Base-by-base conservation (phyloP, 2,329 filamentous ascomycete species). In the Harringtonia lauricola region DNA sequence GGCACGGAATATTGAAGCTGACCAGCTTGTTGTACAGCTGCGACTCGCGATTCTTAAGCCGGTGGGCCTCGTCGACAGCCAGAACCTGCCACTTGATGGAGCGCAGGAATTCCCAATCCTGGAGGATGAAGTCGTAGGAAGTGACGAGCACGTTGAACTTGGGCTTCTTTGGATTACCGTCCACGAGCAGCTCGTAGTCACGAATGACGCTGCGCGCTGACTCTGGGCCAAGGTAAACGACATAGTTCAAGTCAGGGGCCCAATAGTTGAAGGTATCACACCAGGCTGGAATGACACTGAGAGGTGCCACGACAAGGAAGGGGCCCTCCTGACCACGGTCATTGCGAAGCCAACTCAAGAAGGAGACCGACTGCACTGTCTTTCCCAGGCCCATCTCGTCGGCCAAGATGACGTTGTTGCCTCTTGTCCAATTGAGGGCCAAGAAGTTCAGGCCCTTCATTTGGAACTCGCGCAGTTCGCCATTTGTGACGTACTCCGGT, bases 301-400 rank as follows among this genome's bases (percentile, higher is more conserved):
- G 73, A 24, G 92, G 92, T 8, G 95, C 92, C n/a, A 96, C 87
- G 47, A 96, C 90, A 36, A 98, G 78, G 57, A 95, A 96, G 0
- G 92, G 92, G 0, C 92, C 92, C 62, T 96, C 86, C 60, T 98
- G 92, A 40, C 74, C 74, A 52, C 90, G 80, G 46, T 88, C 81
- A 63, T 96, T 90, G 43, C 87, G 85, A 47, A 98, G 73, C 90
- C 92, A 98, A 59, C 90, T 95, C 62, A 98, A 83, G 61, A 96
- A 96, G 0, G 90, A 81, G 24, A 98, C 89, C 1, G 90, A 95
- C 64, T 98, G 92, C 0, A 98, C 92, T 0, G 92, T 98, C 67
- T 98, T 98, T 24, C 92, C 92, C 14, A 98, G 73, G 55, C 92
- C 92, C 92, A 98, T 98, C 64, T 98, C 92, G 59, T 98, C 92